Percentiles rank a stretch among this genome's conserved stretches.
phyloP scores from a whole-genome alignment of 805 yeast species.

The Candida maesae region DNA sequence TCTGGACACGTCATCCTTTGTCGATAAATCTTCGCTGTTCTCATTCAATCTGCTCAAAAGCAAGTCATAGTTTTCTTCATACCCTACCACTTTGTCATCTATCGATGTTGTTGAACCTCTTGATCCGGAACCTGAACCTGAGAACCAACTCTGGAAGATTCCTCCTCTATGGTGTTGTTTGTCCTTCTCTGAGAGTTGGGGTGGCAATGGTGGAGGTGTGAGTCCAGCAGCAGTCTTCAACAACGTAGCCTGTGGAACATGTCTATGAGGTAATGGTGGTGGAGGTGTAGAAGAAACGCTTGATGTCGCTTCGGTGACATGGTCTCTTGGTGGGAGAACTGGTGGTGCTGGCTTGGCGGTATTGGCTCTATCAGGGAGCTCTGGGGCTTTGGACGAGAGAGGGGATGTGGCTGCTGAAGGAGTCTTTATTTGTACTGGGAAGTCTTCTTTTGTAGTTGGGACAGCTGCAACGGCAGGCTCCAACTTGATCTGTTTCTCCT shows the following conservation, averaged over 20 bases:
- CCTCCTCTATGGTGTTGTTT: conserved; percentile 22
- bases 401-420: background rate
- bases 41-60: conserved; percentile 57
- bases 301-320: conserved; percentile 23
- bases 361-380: conserved; percentile 1
- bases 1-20: conserved; percentile 48
- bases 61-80: conserved; percentile 49
- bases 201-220: conserved; percentile 28
- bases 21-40: conserved; percentile 46
- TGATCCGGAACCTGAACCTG: conserved; percentile 8
- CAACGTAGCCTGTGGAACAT: conserved; percentile 3
- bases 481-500: background rate
- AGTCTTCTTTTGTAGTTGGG: too few species aligned
- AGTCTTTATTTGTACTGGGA: too few species aligned
- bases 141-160: conserved; percentile 25
- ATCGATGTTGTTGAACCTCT: conserved; percentile 12
- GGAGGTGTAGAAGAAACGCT: background rate
- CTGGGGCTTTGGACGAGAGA: background rate
- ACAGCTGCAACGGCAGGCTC: background rate
- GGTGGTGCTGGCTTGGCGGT: conserved; percentile 8
- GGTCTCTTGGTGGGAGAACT: conserved; percentile 29
- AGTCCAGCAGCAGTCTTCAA: conserved; percentile 28
- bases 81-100: conserved; percentile 17
- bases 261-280: conserved; percentile 3
- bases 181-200: conserved; percentile 22